These are phyloP conservation scores for Papiliotrema laurentii DNA, from an alignment of 1,284 basidiomycete species.

Conservation along the genomic window DNA sequence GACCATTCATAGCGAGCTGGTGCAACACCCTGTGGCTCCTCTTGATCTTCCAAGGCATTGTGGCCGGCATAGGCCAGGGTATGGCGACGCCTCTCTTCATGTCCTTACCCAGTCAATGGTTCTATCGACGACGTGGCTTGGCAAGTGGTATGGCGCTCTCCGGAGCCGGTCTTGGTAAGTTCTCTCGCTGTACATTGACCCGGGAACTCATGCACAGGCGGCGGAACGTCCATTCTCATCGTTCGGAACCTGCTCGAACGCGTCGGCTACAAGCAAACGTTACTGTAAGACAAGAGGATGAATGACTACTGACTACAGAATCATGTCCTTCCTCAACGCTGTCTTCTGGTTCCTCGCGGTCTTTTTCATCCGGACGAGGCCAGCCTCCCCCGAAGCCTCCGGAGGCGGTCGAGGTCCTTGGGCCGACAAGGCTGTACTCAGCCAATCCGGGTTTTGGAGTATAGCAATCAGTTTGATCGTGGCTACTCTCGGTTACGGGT, in stretches of 20 bases:
- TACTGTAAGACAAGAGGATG: slow-evolving; percentile 20
- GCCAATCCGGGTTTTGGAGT: slow-evolving; percentile 21
- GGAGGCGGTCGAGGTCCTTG: slow-evolving; percentile 20
- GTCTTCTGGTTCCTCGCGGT: slow-evolving; percentile 18
- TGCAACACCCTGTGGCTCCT: slow-evolving; percentile 24
- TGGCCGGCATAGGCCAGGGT: slow-evolving; percentile 30
- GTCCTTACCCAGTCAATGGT: slow-evolving; percentile 40
- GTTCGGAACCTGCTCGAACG: slow-evolving; percentile 21
- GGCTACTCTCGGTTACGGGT: slow-evolving; percentile 24
- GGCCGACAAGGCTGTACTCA: slow-evolving; percentile 20
- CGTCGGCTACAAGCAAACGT: slow-evolving; percentile 26
- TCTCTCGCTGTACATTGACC: not conserved
- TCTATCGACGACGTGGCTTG: slow-evolving; percentile 31
- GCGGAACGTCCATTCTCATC: slow-evolving; percentile 21
- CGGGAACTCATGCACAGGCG: slow-evolving; percentile 13
- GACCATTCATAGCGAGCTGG: slow-evolving; percentile 22
- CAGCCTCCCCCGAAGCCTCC: slow-evolving; percentile 29
- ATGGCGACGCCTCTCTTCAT: slow-evolving; percentile 35
- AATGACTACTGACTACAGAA: slow-evolving; percentile 15
- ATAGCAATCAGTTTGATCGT: slow-evolving; percentile 24
- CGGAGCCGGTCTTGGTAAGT: slow-evolving; percentile 31
- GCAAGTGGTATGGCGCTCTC: slow-evolving; percentile 35
- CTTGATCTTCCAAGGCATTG: slow-evolving; percentile 23
- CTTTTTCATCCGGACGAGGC: slow-evolving; percentile 28
- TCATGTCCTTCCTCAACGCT: slow-evolving; percentile 33